Conservation (phyloP, 139 green algal genomes). For the Medakamo hakoo region DNA sequence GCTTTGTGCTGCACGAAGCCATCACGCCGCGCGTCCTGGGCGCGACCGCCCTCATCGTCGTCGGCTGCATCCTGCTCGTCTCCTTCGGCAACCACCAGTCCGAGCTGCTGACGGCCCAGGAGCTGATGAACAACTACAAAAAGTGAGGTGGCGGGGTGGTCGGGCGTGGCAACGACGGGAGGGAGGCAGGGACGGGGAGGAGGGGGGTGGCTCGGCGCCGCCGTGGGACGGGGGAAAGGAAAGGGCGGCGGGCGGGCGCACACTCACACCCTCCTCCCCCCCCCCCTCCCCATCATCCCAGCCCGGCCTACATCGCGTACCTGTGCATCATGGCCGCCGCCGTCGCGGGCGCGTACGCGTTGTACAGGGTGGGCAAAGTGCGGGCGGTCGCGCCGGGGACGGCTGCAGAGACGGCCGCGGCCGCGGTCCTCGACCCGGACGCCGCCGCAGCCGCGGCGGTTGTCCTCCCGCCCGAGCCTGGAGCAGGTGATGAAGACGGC, state of each 20-base stretch:
- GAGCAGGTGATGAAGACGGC: too few species aligned
- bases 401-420: too few species aligned
- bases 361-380: conserved; percentile 21
- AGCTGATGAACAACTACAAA: conserved; percentile 47
- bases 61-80: conserved; percentile 67
- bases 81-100: conserved; percentile 66
- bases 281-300: not conserved
- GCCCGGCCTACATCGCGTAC: conserved; percentile 48
- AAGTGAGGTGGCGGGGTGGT: conserved; percentile 8
- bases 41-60: conserved; percentile 54
- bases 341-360: conserved; percentile 21
- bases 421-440: too few species aligned
- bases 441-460: too few species aligned
- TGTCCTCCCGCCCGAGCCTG: too few species aligned
- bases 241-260: too few species aligned
- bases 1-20: conserved; percentile 55
- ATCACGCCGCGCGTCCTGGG: conserved; percentile 38
- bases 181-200: too few species aligned
- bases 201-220: too few species aligned
- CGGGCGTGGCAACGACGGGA: too few species aligned
- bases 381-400: too few species aligned
- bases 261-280: too few species aligned
- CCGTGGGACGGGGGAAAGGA: too few species aligned
- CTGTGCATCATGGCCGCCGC: conserved; percentile 27
- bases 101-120: conserved; percentile 29